These are phyloP conservation scores for Sanghuangporus sanghuang DNA, from an alignment of 1,284 basidiomycete genomes.

Conservation along the genomic window DNA sequence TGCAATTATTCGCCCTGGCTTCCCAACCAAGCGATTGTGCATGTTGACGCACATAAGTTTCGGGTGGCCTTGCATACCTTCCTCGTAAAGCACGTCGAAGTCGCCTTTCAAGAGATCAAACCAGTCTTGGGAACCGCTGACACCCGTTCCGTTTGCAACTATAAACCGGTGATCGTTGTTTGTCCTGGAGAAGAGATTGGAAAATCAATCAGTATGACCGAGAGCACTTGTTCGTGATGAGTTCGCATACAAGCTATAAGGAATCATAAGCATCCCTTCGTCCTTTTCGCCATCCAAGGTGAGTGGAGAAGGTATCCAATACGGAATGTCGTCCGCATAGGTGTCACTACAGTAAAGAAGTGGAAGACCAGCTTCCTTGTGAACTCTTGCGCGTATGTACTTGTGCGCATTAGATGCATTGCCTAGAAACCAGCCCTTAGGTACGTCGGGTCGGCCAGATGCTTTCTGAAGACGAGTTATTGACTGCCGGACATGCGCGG, in stretches of 20 bases:
- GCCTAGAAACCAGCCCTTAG: slow-evolving; percentile 17
- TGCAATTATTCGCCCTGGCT: slow-evolving; percentile 32
- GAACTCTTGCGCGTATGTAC: slow-evolving; percentile 17
- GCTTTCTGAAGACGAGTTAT: slow-evolving; percentile 3
- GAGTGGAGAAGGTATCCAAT: slow-evolving; percentile 28
- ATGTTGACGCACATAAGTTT: slow-evolving; percentile 37
- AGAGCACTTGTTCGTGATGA: background rate
- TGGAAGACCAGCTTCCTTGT: slow-evolving; percentile 21
- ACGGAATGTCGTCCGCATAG: slow-evolving; percentile 34
- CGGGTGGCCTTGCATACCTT: slow-evolving; percentile 26
- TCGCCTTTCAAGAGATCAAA: slow-evolving; percentile 31
- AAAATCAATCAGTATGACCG: slow-evolving; percentile 11
- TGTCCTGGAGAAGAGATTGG: slow-evolving; percentile 29
- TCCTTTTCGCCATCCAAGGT: slow-evolving; percentile 6
- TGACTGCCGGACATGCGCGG: slow-evolving; percentile 22
- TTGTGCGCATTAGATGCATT: slow-evolving; percentile 20
- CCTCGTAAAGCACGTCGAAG: slow-evolving; percentile 32
- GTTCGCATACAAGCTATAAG: slow-evolving; percentile 13
- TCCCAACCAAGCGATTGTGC: slow-evolving; percentile 34
- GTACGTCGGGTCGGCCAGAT: background rate
- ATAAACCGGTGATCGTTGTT: slow-evolving; percentile 33
- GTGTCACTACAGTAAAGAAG: slow-evolving; percentile 23
- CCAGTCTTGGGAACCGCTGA: slow-evolving; percentile 26
- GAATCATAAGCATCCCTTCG: slow-evolving; percentile 28
- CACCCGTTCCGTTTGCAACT: slow-evolving; percentile 14